phyloP scores from a whole-genome alignment of 75 land plant genomes.

The Sequoiadendron giganteum region DNA sequence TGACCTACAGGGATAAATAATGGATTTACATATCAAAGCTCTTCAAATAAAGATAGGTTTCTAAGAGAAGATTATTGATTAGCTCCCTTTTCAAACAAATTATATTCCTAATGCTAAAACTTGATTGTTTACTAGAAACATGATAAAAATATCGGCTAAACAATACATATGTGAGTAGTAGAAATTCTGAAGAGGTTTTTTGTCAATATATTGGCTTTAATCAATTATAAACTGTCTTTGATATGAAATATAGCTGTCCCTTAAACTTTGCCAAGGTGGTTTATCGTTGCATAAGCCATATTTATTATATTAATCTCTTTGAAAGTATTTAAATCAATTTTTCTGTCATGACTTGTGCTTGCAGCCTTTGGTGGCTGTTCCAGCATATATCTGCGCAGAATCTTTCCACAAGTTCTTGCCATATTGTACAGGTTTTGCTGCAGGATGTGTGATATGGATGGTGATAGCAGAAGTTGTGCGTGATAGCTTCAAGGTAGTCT shows the following conservation, averaged over 20 bases:
- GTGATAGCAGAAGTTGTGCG: constrained; percentile 98
- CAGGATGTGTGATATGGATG: constrained; percentile 99
- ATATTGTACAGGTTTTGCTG: constrained; percentile 96
- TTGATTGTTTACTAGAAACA: neutral
- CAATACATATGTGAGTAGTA: neutral
- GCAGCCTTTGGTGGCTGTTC: constrained; percentile 98
- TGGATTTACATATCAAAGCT: neutral
- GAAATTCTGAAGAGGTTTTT: neutral
- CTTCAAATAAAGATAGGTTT: neutral
- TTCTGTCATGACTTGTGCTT: constrained; percentile 8
- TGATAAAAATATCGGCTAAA: neutral
- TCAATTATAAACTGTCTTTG: neutral
- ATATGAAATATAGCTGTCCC: neutral
- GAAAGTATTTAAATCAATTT: neutral
- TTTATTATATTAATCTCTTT: neutral
- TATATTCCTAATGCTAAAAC: neutral
- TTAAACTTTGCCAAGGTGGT: neutral
- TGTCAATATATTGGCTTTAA: neutral
- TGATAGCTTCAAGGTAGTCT: constrained; percentile 88
- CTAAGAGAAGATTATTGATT: neutral
- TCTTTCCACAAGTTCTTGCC: constrained; percentile 91
- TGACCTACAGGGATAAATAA: neutral
- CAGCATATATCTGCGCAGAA: constrained; percentile 93
- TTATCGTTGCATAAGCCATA: neutral
- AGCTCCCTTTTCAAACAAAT: neutral